Evolutionary conservation across 768 basidiomycete genomes (phyloP), one percentile per base, ranked within the genome.

Genomic region (Pleurotus djamor): DNA sequence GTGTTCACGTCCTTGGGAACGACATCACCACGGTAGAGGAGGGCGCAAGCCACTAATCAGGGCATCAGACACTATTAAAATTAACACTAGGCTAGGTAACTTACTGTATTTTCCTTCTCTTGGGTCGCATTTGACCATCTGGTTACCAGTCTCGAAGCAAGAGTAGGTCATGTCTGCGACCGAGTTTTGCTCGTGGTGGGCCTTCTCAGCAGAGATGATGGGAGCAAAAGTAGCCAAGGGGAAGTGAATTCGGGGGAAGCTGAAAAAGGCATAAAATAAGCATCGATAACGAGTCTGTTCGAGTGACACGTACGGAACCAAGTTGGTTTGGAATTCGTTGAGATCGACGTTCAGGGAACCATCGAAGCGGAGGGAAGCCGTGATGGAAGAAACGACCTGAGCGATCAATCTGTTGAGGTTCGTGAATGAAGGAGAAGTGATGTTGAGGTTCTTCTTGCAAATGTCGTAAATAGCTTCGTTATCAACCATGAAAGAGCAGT

Each of bases 401-500:
- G 97, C 96, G 69, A 98, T 98, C 65, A 99, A 80, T 59, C 97
- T 81, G 80, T 99, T 98, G 61, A 98, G 76, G 82, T 99, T 98
- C 68, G 83, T 80, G 80, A 96, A 94, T 67, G 93, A 89, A 10
- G 97, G 97, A 35, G 84, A 89, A 28, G 80, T 70, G 65, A 98
- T 91, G 66, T 85, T 86, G 59, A 98, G 82, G 72, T 92, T 95
- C 77, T 91, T 89, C 83, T 97, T 96, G 91, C 96, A 98, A 71
- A 98, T 98, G 72, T 98, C 96, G 77, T 96, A 98, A 72, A 98
- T 98, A 56, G 96, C 97, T 76, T 99, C 96, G 72, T 99, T 99
- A 72, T 99, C 97, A 63, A 99, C 97, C 96, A 99, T 98, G 84
- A 99, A 99, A 38, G 97, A 98, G 76, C 97, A 99, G 79, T 99